Evolutionary conservation across 371 early-diverging fungal genomes (phyloP).

Genomic region (Entomophthora muscae): DNA sequence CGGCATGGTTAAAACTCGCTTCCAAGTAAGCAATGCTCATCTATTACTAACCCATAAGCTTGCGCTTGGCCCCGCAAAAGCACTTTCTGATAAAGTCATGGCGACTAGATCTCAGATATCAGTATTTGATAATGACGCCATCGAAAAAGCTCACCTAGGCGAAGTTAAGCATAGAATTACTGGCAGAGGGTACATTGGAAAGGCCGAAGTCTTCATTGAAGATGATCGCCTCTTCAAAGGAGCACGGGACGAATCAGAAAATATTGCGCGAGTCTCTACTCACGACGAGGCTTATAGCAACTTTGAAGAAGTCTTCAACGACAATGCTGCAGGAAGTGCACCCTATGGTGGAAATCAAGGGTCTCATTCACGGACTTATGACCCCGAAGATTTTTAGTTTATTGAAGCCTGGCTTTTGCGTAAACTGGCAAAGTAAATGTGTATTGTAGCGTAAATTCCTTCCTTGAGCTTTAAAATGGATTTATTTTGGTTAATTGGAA

Average conservation of each 20-base stretch:
- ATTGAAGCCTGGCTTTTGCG: too few species aligned
- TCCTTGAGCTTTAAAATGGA: too few species aligned
- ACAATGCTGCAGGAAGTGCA: background rate
- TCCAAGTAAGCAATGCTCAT: slow-evolving; percentile 25
- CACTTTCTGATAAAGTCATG: background rate
- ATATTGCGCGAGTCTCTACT: background rate
- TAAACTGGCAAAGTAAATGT: too few species aligned
- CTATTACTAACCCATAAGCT: background rate
- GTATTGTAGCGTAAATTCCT: too few species aligned
- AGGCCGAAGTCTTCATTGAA: background rate
- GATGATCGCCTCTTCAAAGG: background rate
- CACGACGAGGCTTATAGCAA: background rate
- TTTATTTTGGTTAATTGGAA: too few species aligned
- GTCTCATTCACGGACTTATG: background rate
- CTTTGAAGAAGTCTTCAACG: background rate
- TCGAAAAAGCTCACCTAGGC: background rate
- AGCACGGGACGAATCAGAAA: background rate
- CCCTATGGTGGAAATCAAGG: background rate
- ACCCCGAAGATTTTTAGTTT: background rate
- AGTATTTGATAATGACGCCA: background rate
- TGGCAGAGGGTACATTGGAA: background rate
- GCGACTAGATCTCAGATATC: background rate
- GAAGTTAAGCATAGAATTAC: background rate
- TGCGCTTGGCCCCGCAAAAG: background rate
- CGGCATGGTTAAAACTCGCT: slow-evolving; percentile 62